phyloP scores from a whole-genome alignment of 2,329 filamentous ascomycete species.

The Fusarium sp. region DNA sequence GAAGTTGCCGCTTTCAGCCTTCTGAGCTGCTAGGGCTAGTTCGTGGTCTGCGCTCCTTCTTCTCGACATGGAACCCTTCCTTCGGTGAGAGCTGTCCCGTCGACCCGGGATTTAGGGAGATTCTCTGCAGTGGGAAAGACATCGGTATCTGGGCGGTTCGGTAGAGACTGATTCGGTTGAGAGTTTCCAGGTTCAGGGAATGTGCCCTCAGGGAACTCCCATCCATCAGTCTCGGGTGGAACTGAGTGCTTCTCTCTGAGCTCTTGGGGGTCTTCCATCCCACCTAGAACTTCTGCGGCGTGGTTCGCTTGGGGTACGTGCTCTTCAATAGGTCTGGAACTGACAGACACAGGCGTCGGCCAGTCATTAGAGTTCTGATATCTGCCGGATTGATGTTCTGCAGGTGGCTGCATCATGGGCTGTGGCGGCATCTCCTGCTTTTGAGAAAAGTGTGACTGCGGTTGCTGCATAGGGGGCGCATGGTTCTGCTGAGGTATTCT shows the following conservation, averaged over 20 bases:
- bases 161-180: conserved; percentile 61
- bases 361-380: conserved; percentile 54
- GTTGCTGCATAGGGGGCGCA: conserved; percentile 64
- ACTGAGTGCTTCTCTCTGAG: conserved; percentile 59
- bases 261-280: conserved; percentile 56
- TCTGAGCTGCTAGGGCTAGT: conserved; percentile 65
- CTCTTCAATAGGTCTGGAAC: conserved; percentile 52
- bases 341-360: conserved; percentile 49
- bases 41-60: conserved; percentile 78
- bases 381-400: conserved; percentile 59
- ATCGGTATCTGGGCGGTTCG: conserved; percentile 85
- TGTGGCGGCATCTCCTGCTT: conserved; percentile 58
- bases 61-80: conserved; percentile 83
- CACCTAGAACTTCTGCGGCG: conserved; percentile 53
- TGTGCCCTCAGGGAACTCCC: conserved; percentile 91
- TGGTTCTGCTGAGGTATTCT: conserved; percentile 70
- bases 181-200: conserved; percentile 66
- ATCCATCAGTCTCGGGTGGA: conserved; percentile 75
- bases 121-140: conserved; percentile 86
- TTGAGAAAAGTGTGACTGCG: conserved; percentile 48
- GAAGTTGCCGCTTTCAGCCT: conserved; percentile 80
- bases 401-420: conserved; percentile 66
- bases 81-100: conserved; percentile 75
- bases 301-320: conserved; percentile 51
- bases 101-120: conserved; percentile 84